Base-by-base conservation (phyloP, 2,329 filamentous ascomycete genomes). In the Fusarium kyushuense region DNA sequence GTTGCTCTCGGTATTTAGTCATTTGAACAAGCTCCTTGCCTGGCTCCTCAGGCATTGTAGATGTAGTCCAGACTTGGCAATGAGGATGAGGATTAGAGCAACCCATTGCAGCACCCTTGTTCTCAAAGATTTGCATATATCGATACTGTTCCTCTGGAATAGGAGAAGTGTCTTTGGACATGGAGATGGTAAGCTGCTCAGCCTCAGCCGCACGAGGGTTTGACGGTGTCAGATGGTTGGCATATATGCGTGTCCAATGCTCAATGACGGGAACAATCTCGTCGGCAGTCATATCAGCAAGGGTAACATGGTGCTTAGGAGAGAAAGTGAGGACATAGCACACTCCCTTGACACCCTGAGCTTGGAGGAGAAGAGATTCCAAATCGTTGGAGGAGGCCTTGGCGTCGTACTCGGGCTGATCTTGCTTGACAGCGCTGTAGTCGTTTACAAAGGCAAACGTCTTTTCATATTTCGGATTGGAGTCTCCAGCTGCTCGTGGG, bases 101-200 rank as follows among this genome's bases (percentile, higher is more conserved):
- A 52, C 96, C 96, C 96, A 99, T 99, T 13, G 95, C 93, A 1
- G 92, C 89, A 52, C 96, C 96, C 81, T 99, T 99, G 84, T 99
- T 99, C 82, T 99, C 96, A 67, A 99, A 99, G 69, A 99, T 98
- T 78, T 99, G 96, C 94, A 99, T 97, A 81, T 97, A 98, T 54
- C 92, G 89, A 74, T 97, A 93, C 79, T 97, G 93, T 54, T 92
- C 87, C 52, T 85, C 88, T 6, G 93, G 90, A 2, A 72, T 43
- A 8, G 79, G 79, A 12, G 77, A 76, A 14, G 75, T 75, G 8
- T 80, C 77, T 19, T 67, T 77, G 32, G 74, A 47, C 76, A 83
- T 73, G 3, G 79, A 76, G 10, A 86, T 76, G 7, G 79, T 72
- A 7, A 83, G 77, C 21, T 77, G 73, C 2, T 81, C 81, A 3